Percentiles rank a stretch among this genome's conserved stretches.
phyloP scores from a whole-genome alignment of 306 rosid species.

The Fragaria ananassa region DNA sequence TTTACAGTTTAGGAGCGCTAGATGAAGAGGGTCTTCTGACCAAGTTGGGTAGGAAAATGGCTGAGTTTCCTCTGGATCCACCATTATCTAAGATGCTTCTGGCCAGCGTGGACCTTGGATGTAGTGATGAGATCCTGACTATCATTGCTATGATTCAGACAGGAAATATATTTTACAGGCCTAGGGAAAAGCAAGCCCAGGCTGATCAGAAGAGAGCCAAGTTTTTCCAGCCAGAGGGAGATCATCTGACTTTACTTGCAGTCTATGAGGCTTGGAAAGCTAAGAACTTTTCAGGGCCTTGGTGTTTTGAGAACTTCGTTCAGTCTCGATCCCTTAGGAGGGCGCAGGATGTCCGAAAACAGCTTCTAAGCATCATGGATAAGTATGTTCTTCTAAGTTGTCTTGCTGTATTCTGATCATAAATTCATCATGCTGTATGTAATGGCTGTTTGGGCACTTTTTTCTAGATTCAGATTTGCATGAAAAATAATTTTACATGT shows the following conservation, averaged over 20 bases:
- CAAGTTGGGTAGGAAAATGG: conserved; percentile 91
- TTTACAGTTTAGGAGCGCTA: conserved; percentile 84
- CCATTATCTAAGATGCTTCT: conserved; percentile 85
- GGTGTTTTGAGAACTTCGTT: conserved; percentile 84
- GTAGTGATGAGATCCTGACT: conserved; percentile 89
- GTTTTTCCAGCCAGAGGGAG: conserved; percentile 94
- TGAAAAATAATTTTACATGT: not conserved
- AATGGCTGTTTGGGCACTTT: not conserved
- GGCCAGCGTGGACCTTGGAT: conserved; percentile 93
- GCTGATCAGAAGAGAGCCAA: conserved; percentile 94
- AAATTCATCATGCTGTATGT: not conserved
- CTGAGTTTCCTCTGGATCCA: conserved; percentile 87
- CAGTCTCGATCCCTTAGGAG: conserved; percentile 61
- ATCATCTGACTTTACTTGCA: conserved; percentile 79
- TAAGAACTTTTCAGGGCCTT: conserved; percentile 76
- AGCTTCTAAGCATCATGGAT: conserved; percentile 82
- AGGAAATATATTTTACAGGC: conserved; percentile 80
- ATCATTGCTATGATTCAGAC: conserved; percentile 89
- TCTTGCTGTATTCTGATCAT: not conserved
- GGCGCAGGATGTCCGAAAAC: conserved; percentile 89
- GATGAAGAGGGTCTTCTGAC: conserved; percentile 94
- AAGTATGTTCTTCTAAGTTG: conserved; percentile 41
- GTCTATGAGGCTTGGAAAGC: conserved; percentile 95
- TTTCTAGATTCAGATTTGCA: not conserved
- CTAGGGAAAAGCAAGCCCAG: conserved; percentile 93